Conservation (phyloP, 2,329 filamentous ascomycete genomes). For the Passalora sequoiae region DNA sequence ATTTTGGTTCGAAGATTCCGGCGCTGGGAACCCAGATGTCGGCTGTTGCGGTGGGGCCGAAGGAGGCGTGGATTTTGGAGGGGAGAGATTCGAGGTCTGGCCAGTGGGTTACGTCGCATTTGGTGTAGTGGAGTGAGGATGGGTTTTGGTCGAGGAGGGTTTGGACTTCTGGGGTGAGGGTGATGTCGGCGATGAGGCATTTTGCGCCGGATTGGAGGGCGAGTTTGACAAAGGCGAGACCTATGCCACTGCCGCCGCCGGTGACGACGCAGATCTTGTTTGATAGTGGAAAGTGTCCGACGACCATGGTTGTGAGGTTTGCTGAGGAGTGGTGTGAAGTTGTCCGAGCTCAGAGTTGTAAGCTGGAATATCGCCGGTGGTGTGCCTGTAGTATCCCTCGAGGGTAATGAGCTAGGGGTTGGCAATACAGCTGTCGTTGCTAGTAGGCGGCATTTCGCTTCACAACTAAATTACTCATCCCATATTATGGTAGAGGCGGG, state of each 20-base stretch:
- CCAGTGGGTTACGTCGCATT: slow-evolving; percentile 35
- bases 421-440: too few species aligned
- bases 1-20: slow-evolving; percentile 38
- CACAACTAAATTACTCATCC: too few species aligned
- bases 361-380: too few species aligned
- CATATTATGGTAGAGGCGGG: too few species aligned
- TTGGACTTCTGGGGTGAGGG: slow-evolving; percentile 31
- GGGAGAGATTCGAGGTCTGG: slow-evolving; percentile 29
- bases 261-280: slow-evolving; percentile 26
- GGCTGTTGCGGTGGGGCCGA: slow-evolving; percentile 32
- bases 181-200: slow-evolving; percentile 35
- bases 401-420: too few species aligned
- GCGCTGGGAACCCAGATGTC: slow-evolving; percentile 38
- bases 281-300: slow-evolving; percentile 23
- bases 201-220: slow-evolving; percentile 22
- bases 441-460: too few species aligned
- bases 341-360: too few species aligned
- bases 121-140: slow-evolving; percentile 13
- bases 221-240: slow-evolving; percentile 23
- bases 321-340: too few species aligned
- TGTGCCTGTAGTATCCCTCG: too few species aligned
- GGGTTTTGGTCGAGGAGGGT: slow-evolving; percentile 21
- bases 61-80: slow-evolving; percentile 20
- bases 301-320: slow-evolving; percentile 18
- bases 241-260: slow-evolving; percentile 27